Conservation (phyloP, 352 stramenopile genomes). For the Pythium aphanidermatum region DNA sequence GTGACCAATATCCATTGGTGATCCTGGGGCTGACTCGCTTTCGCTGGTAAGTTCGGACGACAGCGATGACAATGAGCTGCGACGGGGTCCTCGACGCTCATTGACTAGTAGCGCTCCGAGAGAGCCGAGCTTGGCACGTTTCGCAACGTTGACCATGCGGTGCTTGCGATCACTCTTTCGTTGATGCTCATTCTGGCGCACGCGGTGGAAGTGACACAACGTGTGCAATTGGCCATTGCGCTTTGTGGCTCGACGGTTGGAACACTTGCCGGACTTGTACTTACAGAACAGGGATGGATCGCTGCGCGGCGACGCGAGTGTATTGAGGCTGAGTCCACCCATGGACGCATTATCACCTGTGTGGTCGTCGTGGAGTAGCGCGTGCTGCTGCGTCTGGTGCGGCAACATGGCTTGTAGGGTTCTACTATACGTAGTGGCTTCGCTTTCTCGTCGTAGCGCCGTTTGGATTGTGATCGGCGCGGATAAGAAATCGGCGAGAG, state of each 20-base stretch:
- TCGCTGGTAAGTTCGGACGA: slow-evolving; percentile 31
- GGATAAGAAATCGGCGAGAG: slow-evolving; percentile 7
- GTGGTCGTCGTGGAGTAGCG: not conserved
- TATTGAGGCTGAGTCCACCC: slow-evolving; percentile 11
- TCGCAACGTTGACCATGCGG: slow-evolving; percentile 69
- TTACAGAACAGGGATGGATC: slow-evolving; percentile 59
- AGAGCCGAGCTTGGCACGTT: slow-evolving; percentile 62
- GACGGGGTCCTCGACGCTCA: slow-evolving; percentile 13
- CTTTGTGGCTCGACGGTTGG: slow-evolving; percentile 76
- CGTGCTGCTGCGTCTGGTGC: slow-evolving; percentile 1
- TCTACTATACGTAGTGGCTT: not conserved
- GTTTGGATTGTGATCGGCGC: too few species aligned
- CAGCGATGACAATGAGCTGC: slow-evolving; percentile 23
- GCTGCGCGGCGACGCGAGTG: slow-evolving; percentile 34
- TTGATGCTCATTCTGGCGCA: slow-evolving; percentile 82
- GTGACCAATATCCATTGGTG: slow-evolving; percentile 28
- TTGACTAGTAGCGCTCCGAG: slow-evolving; percentile 40
- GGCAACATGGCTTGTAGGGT: slow-evolving; percentile 8
- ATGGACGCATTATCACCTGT: slow-evolving; percentile 4
- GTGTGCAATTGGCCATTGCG: slow-evolving; percentile 82
- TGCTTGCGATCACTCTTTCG: slow-evolving; percentile 87
- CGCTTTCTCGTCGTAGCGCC: not conserved
- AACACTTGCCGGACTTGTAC: slow-evolving; percentile 86
- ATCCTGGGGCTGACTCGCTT: slow-evolving; percentile 23
- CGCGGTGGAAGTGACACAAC: slow-evolving; percentile 79